Conservation (phyloP, 495 filamentous ascomycete species). For the Rhizodiscina lignyota region DNA sequence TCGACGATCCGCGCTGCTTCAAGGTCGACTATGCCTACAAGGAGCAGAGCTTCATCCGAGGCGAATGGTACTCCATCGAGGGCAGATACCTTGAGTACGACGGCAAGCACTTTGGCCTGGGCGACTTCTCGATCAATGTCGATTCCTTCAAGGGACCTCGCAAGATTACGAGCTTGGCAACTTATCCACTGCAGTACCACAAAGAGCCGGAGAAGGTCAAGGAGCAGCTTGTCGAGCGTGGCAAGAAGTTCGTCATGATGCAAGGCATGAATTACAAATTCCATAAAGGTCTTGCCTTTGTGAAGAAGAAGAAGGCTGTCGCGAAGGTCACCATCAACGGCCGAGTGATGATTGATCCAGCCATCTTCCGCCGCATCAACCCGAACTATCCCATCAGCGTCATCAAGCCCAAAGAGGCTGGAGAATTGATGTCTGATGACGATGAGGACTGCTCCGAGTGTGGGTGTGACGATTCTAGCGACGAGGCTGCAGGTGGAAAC, state of each 20-base stretch:
- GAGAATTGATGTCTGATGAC: constrained; percentile 41
- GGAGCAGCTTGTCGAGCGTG: constrained; percentile 60
- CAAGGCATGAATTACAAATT: constrained; percentile 74
- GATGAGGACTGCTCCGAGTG: constrained; percentile 33
- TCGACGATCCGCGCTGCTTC: constrained; percentile 78
- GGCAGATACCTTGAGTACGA: constrained; percentile 76
- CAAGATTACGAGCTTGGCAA: constrained; percentile 63
- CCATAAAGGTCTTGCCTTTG: constrained; percentile 69
- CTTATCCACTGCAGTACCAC: constrained; percentile 73
- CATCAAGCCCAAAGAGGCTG: constrained; percentile 60
- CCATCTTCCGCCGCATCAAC: constrained; percentile 71
- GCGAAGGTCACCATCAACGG: constrained; percentile 83
- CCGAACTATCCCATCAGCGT: constrained; percentile 76
- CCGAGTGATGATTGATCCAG: constrained; percentile 81
- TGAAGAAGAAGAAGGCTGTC: constrained; percentile 64
- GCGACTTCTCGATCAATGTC: constrained; percentile 55
- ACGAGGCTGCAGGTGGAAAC: constrained; percentile 15
- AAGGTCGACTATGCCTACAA: constrained; percentile 70
- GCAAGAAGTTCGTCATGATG: constrained; percentile 67
- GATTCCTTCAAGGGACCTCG: constrained; percentile 65
- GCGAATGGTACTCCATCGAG: constrained; percentile 67
- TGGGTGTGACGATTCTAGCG: constrained; percentile 25
- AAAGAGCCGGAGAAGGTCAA: constrained; percentile 50
- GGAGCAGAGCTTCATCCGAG: constrained; percentile 54
- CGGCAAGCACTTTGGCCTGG: constrained; percentile 57